Evolutionary conservation across 202 grass and related monocot species (phyloP).

Genomic region (Panicum hallii): DNA sequence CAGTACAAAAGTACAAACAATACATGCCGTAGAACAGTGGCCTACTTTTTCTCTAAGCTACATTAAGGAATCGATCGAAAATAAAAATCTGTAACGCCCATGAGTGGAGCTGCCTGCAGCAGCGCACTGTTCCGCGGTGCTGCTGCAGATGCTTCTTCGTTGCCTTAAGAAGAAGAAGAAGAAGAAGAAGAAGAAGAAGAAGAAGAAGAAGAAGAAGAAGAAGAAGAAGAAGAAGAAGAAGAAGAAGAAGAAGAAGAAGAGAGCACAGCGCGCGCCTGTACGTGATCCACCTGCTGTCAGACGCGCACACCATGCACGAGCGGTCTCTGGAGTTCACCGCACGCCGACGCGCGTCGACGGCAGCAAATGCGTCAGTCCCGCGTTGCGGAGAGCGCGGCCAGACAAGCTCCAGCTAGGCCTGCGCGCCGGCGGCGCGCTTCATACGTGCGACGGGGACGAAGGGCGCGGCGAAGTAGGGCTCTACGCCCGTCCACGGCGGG

Average conservation of each 20-base stretch:
- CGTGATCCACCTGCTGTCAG: neutral
- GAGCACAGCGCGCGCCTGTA: neutral
- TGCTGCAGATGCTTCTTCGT: neutral
- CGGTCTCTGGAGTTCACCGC: neutral
- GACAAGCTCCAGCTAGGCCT: neutral
- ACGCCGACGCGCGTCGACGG: neutral
- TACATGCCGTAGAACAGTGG: neutral
- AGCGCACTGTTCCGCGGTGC: neutral
- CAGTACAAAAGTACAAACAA: neutral
- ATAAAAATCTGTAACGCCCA: neutral
- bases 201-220: neutral
- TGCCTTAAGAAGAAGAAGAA: conserved; percentile 5
- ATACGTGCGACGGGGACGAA: conserved; percentile 54
- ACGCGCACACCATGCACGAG: neutral
- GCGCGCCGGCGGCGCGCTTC: conserved; percentile 23
- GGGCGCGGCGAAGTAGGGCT: conserved; percentile 64
- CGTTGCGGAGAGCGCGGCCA: too few relatives aligned
- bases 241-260: neutral
- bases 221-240: neutral
- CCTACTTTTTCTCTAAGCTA: neutral
- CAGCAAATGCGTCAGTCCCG: too few relatives aligned
- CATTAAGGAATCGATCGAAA: neutral
- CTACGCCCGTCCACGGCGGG: conserved; percentile 32
- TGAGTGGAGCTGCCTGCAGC: neutral
- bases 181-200: neutral